phyloP scores from a whole-genome alignment of 2,329 filamentous ascomycete species.

The Penicillium corylophilum region DNA sequence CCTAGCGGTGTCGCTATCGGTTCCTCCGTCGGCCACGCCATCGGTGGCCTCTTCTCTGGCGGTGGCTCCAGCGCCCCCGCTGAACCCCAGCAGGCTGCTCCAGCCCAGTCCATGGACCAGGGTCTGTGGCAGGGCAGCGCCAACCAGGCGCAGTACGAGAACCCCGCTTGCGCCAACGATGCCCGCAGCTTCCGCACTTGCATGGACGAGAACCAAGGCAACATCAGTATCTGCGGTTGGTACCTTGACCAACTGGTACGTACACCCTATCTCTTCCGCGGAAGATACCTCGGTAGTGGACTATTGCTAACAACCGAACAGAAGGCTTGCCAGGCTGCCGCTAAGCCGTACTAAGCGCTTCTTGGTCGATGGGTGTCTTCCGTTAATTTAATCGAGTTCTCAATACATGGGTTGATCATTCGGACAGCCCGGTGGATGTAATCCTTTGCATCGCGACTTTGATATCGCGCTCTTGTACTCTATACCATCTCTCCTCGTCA shows the following conservation, averaged over 20 bases:
- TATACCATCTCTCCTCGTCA: conserved; percentile 27
- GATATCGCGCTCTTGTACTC: conserved; percentile 22
- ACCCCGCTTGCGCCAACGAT: conserved; percentile 72
- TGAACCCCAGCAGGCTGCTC: conserved; percentile 52
- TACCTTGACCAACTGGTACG: conserved; percentile 86
- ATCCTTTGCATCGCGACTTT: conserved; percentile 21
- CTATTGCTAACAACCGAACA: conserved; percentile 36
- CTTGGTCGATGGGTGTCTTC: background rate
- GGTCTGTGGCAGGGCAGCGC: conserved; percentile 49
- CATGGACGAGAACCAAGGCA: conserved; percentile 92
- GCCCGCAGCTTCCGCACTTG: conserved; percentile 87
- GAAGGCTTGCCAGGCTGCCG: conserved; percentile 81
- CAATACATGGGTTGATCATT: background rate
- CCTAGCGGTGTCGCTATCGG: conserved; percentile 91
- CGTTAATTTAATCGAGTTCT: background rate
- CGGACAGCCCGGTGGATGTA: conserved; percentile 1
- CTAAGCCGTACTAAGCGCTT: conserved; percentile 63
- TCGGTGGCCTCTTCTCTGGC: conserved; percentile 84
- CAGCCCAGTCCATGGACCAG: conserved; percentile 53
- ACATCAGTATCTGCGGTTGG: conserved; percentile 96
- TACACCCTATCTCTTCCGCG: background rate
- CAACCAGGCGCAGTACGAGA: conserved; percentile 48
- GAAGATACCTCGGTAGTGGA: background rate
- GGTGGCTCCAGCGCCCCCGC: conserved; percentile 60
- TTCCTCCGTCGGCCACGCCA: conserved; percentile 90